A percentile compares a stretch with the other conserved stretches of the same genome.
Evolutionary conservation across 1,284 basidiomycete genomes (phyloP).

Genomic region (Earliella scabrosa): DNA sequence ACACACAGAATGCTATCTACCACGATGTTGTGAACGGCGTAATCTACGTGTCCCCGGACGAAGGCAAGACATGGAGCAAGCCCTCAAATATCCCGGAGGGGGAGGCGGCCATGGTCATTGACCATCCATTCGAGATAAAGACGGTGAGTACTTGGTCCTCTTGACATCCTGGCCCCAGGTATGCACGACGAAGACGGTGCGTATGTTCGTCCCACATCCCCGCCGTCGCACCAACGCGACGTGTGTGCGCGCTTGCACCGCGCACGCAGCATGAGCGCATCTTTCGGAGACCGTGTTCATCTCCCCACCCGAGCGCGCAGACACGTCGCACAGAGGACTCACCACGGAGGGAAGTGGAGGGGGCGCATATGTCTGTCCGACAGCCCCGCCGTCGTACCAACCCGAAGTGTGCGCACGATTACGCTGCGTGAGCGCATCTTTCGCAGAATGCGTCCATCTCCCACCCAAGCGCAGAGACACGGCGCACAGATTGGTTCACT

Average conservation of each 20-base stretch:
- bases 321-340: not conserved
- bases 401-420: no score
- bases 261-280: not conserved
- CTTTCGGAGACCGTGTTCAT: not conserved
- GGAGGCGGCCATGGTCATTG: slow-evolving; percentile 74
- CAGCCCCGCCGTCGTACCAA: no score
- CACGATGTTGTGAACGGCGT: slow-evolving; percentile 76
- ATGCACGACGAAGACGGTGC: not conserved
- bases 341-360: not conserved
- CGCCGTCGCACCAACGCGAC: no score
- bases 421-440: no score
- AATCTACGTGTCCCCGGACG: slow-evolving; percentile 85
- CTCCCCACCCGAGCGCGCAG: not conserved
- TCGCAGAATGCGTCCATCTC: no score
- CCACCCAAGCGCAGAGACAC: no score
- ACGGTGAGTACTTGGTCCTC: slow-evolving; percentile 22
- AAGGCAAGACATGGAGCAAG: slow-evolving; percentile 83
- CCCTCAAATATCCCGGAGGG: slow-evolving; percentile 69
- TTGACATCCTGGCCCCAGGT: not conserved
- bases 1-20: slow-evolving; percentile 75
- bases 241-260: not conserved
- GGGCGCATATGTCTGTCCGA: not conserved
- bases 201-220: no score
- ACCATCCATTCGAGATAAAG: slow-evolving; percentile 83
- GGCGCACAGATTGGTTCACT: no score